Evolutionary conservation across 2,329 filamentous ascomycete species (phyloP).

Genomic region (Aspergillus oerlinghausenensis): DNA sequence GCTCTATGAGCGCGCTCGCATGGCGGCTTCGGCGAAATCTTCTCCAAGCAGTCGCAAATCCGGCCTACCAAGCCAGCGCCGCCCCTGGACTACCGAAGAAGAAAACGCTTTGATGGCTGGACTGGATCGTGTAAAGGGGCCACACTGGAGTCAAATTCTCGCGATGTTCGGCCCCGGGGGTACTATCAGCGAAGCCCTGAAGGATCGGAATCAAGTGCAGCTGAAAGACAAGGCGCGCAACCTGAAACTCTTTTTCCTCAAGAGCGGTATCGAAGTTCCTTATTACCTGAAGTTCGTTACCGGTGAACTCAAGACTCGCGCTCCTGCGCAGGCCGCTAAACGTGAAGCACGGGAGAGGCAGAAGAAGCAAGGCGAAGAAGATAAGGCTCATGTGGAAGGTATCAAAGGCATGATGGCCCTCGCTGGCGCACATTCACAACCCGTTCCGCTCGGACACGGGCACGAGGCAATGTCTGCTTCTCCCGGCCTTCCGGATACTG

Average conservation of each 20-base stretch:
- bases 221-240: slow-evolving; percentile 90
- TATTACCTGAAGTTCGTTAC: slow-evolving; percentile 84
- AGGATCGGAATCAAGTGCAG: slow-evolving; percentile 86
- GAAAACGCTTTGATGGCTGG: slow-evolving; percentile 87
- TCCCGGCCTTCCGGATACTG: slow-evolving; percentile 30
- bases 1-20: slow-evolving; percentile 54
- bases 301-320: slow-evolving; percentile 80
- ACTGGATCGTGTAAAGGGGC: slow-evolving; percentile 81
- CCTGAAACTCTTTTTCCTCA: slow-evolving; percentile 84
- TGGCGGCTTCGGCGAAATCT: slow-evolving; percentile 53
- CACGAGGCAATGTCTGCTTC: slow-evolving; percentile 38
- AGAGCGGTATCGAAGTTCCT: slow-evolving; percentile 85
- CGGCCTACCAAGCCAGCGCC: slow-evolving; percentile 55
- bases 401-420: slow-evolving; percentile 46
- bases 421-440: slow-evolving; percentile 38
- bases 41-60: slow-evolving; percentile 50
- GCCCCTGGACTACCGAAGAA: slow-evolving; percentile 84
- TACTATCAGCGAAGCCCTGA: slow-evolving; percentile 74
- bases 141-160: slow-evolving; percentile 90
- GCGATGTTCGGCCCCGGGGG: slow-evolving; percentile 77
- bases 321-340: slow-evolving; percentile 58
- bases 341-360: slow-evolving; percentile 46
- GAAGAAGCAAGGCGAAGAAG: slow-evolving; percentile 43
- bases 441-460: slow-evolving; percentile 23
- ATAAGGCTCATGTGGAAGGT: slow-evolving; percentile 45